Base-by-base conservation (phyloP, 1,139 yeast species). In the Yamadazyma spencermartinsiae region DNA sequence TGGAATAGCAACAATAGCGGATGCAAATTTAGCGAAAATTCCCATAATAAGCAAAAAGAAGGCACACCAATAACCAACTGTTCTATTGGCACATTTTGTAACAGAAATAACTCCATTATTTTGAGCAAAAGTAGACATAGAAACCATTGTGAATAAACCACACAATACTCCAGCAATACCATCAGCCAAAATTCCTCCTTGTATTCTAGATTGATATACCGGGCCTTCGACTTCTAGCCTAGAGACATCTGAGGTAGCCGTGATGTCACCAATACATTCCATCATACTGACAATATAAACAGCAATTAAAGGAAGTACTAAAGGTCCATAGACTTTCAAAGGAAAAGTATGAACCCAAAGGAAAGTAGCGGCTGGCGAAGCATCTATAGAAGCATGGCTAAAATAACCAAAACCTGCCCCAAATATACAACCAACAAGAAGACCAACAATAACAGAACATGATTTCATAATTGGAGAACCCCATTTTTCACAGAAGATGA, bases 401-500 rank as follows among this genome's bases (percentile, higher is more conserved):
- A 87, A 87, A 65, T 87, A 87, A 15, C 92, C 92, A 58, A 86
- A 78, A 8, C 89, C 95, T 38, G 89, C 94, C 30, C 92, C 94
- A 41, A 87, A 90, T 43, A 87, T 84, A 65, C 95, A 86, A 21
- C 95, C 95, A 29, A 86, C 79, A 34, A 87, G 63, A 42, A 87
- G 69, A 35, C 95, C 95, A 29, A 82, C 63, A 47, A 87, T 84
- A 33, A 87, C 94, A 1, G 95, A 89, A 69, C 95, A 86, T 6
- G 94, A 83, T 58, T 83, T 86, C 94, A 86, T 85, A 50, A 87
- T 83, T 39, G 96, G 96, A 9, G 95, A 79, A 19, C 96, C 96
- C 74, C 84, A 87, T 54, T 79, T 79, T 60, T 87, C 96, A 49
- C 82, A 76, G 24, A 86, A 42, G 39, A 86, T 72, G 50, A 87